Base-by-base conservation (phyloP, 2,329 filamentous ascomycete species). In the Diaporthe caulivora region DNA sequence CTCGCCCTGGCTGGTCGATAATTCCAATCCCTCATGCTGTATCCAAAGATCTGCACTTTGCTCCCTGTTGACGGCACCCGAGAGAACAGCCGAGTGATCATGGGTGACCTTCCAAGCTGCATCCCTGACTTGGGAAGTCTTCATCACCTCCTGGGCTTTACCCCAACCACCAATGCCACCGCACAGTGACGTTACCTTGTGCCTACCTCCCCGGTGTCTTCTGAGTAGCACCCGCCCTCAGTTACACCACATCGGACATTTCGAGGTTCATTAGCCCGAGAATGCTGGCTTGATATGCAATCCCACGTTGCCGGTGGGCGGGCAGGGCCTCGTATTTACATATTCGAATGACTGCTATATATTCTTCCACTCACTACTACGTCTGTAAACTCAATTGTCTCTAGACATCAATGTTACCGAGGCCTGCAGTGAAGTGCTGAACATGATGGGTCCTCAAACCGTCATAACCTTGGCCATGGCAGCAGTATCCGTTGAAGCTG, bases 401-500 rank as follows among this genome's bases (percentile, higher is more conserved):
- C 3, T 58, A 6, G 21, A 58, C n/a, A 34, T 15, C 8, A 3
- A 26, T 51, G 1, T 17, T 13, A 13, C 31, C 7, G 24, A 40
- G 10, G 44, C 29, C 60, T 51, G 21, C 18, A 62, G 44, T 13
- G 31, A 44, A 53, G 9, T 31, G 6, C 11, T 42, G 17, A 57
- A 21, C 67, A 47, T 44, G 13, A 73, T 73, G 74, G 62, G 29
- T 21, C 21, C 51, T 34, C 69, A 55, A 31, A 44, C 11, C 7
- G 18, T 65, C 11, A 10, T 49, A 15, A 13, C 31, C 11, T 17
- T 57, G 13, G 13, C 60, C 31, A 69, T 68, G 40, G 58, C 72
- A 31, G 60, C 72, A 26, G 64, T 51, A 24, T 31, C 58, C n/a
- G 67, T 71, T 31, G 72, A 51, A 13, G 64, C 71, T 62, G 72